phyloP scores from a whole-genome alignment of 768 basidiomycete genomes.

The Baorangia bicolor region DNA sequence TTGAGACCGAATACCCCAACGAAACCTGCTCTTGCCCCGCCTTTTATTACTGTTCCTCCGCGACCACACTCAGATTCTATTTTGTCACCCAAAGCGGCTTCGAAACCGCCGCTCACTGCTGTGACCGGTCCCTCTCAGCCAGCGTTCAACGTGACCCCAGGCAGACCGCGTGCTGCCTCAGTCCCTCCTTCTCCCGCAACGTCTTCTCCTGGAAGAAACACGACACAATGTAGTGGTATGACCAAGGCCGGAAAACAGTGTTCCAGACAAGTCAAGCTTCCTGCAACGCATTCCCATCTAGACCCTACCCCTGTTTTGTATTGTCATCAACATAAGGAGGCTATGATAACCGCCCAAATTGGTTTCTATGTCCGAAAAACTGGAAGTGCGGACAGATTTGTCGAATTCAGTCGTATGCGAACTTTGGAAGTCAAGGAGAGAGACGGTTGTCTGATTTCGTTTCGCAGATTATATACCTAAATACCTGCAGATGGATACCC shows the following conservation, averaged over 20 bases:
- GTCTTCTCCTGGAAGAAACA: slow-evolving; percentile 18
- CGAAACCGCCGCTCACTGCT: slow-evolving; percentile 5
- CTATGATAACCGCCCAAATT: slow-evolving; percentile 43
- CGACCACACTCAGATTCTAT: slow-evolving; percentile 37
- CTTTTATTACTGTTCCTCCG: slow-evolving; percentile 17
- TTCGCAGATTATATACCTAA: slow-evolving; percentile 64
- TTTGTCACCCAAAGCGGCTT: slow-evolving; percentile 9
- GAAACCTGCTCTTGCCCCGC: slow-evolving; percentile 18
- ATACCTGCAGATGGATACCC: slow-evolving; percentile 62
- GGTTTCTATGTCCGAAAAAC: slow-evolving; percentile 59
- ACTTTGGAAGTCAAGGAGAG: background rate
- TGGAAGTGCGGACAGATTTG: slow-evolving; percentile 40
- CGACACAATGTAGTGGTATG: slow-evolving; percentile 56
- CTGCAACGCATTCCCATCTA: slow-evolving; percentile 24
- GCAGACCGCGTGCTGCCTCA: slow-evolving; percentile 23
- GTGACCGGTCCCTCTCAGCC: slow-evolving; percentile 11
- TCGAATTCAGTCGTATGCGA: slow-evolving; percentile 56
- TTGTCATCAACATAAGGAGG: slow-evolving; percentile 65
- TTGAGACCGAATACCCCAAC: slow-evolving; percentile 8
- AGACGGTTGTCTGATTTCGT: slow-evolving; percentile 6
- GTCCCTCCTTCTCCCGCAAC: slow-evolving; percentile 16
- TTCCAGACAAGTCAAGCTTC: slow-evolving; percentile 53
- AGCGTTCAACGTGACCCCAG: slow-evolving; percentile 6
- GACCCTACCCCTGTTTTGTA: slow-evolving; percentile 40
- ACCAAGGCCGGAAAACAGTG: slow-evolving; percentile 69